phyloP scores from a whole-genome alignment of 805 yeast genomes.

The Zygoascus biomembranicola region DNA sequence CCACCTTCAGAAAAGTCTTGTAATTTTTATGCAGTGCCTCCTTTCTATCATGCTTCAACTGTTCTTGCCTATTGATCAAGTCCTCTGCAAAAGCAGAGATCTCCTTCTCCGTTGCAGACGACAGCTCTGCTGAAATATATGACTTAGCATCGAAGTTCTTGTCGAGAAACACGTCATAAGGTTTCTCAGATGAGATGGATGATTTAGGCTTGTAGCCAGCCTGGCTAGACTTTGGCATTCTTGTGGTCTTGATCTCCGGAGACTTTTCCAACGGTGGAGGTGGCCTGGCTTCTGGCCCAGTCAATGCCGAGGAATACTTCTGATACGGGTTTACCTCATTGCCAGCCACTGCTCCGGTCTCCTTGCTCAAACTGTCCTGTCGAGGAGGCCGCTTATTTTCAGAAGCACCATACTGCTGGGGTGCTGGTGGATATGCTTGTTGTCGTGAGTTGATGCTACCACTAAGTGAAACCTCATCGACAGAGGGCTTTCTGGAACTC shows the following conservation, averaged over 20 bases:
- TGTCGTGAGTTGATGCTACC: neutral
- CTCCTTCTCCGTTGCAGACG: constrained; percentile 61
- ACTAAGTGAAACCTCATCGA: neutral
- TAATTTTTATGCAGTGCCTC: constrained; percentile 24
- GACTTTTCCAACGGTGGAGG: neutral
- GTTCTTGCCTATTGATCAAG: constrained; percentile 37
- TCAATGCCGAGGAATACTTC: neutral
- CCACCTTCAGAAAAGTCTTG: constrained; percentile 25
- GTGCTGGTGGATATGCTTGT: neutral
- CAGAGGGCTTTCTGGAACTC: neutral
- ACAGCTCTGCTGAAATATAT: constrained; percentile 43
- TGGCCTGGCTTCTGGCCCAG: neutral
- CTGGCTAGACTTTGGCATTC: neutral
- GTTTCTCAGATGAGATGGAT: neutral
- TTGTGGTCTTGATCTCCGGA: neutral
- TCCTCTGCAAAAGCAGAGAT: constrained; percentile 61
- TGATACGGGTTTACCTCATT: neutral
- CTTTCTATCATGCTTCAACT: constrained; percentile 14
- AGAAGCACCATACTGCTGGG: neutral
- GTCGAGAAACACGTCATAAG: constrained; percentile 9
- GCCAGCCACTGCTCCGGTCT: neutral
- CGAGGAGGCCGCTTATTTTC: neutral
- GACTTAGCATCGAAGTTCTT: constrained; percentile 38
- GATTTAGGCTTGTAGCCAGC: neutral
- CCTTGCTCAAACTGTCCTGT: neutral